Percentiles rank a stretch among this genome's conserved stretches.
These are phyloP conservation scores for Gigaspora rosea DNA, from an alignment of 192 early-diverging fungal species.

Conservation along the genomic window DNA sequence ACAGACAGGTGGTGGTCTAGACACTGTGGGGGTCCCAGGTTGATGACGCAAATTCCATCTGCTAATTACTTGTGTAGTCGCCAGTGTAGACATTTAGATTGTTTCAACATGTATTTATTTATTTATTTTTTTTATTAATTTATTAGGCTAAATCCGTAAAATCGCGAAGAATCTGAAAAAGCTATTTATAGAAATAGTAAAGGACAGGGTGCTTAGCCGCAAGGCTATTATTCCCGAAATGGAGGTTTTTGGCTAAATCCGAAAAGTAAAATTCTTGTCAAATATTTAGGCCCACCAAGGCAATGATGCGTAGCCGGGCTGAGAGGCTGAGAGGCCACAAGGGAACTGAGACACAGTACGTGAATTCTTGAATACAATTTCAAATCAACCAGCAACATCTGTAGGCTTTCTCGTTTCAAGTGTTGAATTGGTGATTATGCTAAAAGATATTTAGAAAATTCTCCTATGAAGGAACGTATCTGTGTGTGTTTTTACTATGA, in stretches of 20 bases:
- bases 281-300: too few species aligned
- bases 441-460: conserved; percentile 13
- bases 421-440: not conserved
- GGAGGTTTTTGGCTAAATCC: too few species aligned
- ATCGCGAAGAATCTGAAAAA: too few species aligned
- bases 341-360: too few species aligned
- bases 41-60: conserved; percentile 8
- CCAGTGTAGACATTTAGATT: conserved; percentile 12
- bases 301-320: too few species aligned
- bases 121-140: not conserved
- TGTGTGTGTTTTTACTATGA: conserved; percentile 5
- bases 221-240: too few species aligned
- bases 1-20: too few species aligned
- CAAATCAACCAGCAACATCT: not conserved
- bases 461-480: conserved; percentile 6
- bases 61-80: conserved; percentile 17
- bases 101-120: conserved; percentile 5
- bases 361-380: conserved; percentile 18
- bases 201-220: too few species aligned
- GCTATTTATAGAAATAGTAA: too few species aligned
- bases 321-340: too few species aligned
- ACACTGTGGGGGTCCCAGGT: too few species aligned
- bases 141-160: conserved; percentile 16
- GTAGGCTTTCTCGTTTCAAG: not conserved
- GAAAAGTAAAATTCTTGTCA: conserved; percentile 19